phyloP scores from a whole-genome alignment of 352 stramenopile genomes.

The Salisapilia sapeloensis region DNA sequence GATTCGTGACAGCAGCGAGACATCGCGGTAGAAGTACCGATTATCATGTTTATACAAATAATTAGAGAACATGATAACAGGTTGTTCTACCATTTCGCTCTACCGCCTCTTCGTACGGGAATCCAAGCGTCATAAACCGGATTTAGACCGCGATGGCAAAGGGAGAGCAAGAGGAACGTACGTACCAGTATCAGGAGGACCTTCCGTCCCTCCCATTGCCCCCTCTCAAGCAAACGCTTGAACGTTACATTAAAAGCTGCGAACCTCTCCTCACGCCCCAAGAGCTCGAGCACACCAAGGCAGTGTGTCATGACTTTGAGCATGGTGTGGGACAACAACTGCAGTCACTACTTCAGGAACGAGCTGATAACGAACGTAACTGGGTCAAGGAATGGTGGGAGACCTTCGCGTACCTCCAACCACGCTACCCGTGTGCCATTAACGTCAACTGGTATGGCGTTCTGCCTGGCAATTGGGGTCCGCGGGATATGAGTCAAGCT shows the following conservation, averaged over 20 bases:
- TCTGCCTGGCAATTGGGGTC: slow-evolving; percentile 83
- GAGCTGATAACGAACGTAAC: slow-evolving; percentile 69
- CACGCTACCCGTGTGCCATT: slow-evolving; percentile 88
- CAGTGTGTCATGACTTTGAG: slow-evolving; percentile 83
- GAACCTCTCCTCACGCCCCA: slow-evolving; percentile 74
- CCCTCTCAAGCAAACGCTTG: slow-evolving; percentile 85
- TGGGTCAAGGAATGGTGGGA: slow-evolving; percentile 95
- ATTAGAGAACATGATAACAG: too few relatives aligned
- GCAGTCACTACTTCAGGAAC: slow-evolving; percentile 78
- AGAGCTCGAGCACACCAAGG: slow-evolving; percentile 85
- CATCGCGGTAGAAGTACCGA: too few relatives aligned
- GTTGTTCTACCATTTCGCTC: too few relatives aligned
- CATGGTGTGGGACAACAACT: slow-evolving; percentile 77
- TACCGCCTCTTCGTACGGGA: too few relatives aligned
- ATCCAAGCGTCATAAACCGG: too few relatives aligned
- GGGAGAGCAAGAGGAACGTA: slow-evolving; percentile 27
- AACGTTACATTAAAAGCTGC: slow-evolving; percentile 84
- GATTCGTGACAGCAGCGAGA: too few relatives aligned
- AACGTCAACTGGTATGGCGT: slow-evolving; percentile 98
- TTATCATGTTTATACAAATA: too few relatives aligned
- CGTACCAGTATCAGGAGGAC: slow-evolving; percentile 69
- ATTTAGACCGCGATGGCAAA: too few relatives aligned
- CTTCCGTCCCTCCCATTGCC: slow-evolving; percentile 89
- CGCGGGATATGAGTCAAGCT: slow-evolving; percentile 84
- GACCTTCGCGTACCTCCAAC: slow-evolving; percentile 91